Base-by-base conservation (phyloP, 176 grass and related monocot genomes). In the Otatea glauca region DNA sequence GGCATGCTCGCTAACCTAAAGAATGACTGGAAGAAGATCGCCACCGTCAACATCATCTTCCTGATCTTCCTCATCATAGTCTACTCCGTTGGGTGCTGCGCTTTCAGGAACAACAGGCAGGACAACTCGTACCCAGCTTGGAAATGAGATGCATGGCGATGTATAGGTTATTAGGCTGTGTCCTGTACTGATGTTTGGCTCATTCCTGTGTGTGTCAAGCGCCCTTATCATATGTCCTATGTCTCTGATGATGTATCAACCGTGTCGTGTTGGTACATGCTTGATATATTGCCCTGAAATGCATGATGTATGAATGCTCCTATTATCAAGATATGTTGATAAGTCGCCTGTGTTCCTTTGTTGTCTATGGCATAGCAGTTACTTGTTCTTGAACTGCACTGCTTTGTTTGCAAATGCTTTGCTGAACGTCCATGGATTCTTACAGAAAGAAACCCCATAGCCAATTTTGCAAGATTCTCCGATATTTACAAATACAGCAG, bases 21-120 rank as follows among this genome's bases (percentile, higher is more conserved):
- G 91, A 88, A 84, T 11, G 93, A 94, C 81, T 99, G 93, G 96
- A 99, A 96, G 88, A 99, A 96, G 81, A 92, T 99, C 7, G 93
- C 93, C 32, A 87, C 59, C 0, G 48, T 94, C 58, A 99, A 96
- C 72, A 94, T 94, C 66, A 27, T 96, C 61, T 99, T 99, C 88
- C 88, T 99, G 29, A 68, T 96, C 64, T 96, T 99, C 65, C 88
- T 99, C 77, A 75, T 99, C 53, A 20, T 91, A 2, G 96, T 96
- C 50, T 99, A 99, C 90, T 91, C 96, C 0, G 77, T 99, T 7
- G 93, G 96, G 38, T 99, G 93, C 74, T 94, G 91, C 32, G 91
- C 96, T 77, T 96, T 96, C 83, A 92, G 93, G 88, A 94, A 95
- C 66, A 99, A 99, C 75, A 84, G 89, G 74, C 54, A 35, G 47